A percentile compares a stretch with the other conserved stretches of the same genome.
phyloP scores from a whole-genome alignment of 345 rosid species.

The Murraya paniculata region DNA sequence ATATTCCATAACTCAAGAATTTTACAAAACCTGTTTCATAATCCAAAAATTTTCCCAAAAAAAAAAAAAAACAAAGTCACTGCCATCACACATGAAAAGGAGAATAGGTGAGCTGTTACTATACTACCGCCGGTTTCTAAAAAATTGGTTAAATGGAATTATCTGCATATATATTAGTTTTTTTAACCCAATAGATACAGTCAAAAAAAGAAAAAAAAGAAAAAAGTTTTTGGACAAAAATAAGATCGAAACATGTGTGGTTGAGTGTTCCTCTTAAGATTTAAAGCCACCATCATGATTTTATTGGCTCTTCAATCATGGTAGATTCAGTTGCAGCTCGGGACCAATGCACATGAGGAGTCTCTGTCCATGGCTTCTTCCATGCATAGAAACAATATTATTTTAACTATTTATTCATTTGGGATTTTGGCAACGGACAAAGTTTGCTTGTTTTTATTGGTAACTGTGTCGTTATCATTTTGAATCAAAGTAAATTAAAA shows the following conservation, averaged over 20 bases:
- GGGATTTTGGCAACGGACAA: slow-evolving; percentile 20
- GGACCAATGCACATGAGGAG: slow-evolving; percentile 25
- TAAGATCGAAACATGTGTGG: slow-evolving; percentile 9
- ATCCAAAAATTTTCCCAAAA: no score
- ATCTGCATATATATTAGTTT: not conserved
- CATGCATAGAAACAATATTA: slow-evolving; percentile 7
- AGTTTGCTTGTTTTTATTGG: slow-evolving; percentile 17
- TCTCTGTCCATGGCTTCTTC: slow-evolving; percentile 23
- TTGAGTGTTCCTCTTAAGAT: slow-evolving; percentile 6
- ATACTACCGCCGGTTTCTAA: not conserved
- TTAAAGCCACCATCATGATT: not conserved
- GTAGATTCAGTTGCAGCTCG: slow-evolving; percentile 21
- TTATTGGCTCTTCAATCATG: slow-evolving; percentile 18
- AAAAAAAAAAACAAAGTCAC: no score
- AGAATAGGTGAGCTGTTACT: not conserved
- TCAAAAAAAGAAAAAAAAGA: not conserved
- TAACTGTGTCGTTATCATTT: slow-evolving; percentile 25
- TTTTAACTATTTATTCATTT: not conserved
- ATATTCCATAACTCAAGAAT: no score
- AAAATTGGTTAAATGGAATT: not conserved
- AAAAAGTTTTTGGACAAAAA: not conserved
- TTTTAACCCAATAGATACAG: not conserved
- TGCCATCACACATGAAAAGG: not conserved
- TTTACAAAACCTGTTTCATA: no score
- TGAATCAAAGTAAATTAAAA: slow-evolving; percentile 15